Conservation (phyloP, 2,329 filamentous ascomycete species). For the Fusarium cicatricum region DNA sequence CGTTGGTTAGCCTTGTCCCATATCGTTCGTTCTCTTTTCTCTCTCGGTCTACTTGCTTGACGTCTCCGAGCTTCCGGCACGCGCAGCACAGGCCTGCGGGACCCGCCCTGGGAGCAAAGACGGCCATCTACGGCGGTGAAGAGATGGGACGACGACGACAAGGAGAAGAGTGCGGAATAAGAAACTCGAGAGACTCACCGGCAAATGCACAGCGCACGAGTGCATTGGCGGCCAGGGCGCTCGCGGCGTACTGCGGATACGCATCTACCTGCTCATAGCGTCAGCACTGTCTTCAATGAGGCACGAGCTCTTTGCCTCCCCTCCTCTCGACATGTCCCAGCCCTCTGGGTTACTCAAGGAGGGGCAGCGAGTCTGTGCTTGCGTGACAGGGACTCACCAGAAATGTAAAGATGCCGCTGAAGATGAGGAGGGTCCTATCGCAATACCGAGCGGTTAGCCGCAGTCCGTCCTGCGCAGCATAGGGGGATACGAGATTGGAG, state of each 20-base stretch:
- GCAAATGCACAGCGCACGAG: slow-evolving; percentile 82
- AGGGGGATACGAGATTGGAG: slow-evolving; percentile 37
- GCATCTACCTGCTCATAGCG: slow-evolving; percentile 66
- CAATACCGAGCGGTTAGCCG: slow-evolving; percentile 41
- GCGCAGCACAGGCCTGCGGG: too few relatives aligned
- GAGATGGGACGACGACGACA: not conserved
- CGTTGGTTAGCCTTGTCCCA: slow-evolving; percentile 2
- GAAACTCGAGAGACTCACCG: slow-evolving; percentile 51
- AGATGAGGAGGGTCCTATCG: slow-evolving; percentile 76
- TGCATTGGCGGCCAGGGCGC: slow-evolving; percentile 83
- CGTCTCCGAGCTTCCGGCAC: not conserved
- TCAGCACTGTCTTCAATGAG: slow-evolving; percentile 33
- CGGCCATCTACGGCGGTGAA: slow-evolving; percentile 15
- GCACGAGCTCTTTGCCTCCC: slow-evolving; percentile 18
- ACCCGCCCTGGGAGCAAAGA: slow-evolving; percentile 1
- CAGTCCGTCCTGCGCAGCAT: slow-evolving; percentile 19
- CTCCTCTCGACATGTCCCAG: slow-evolving; percentile 19
- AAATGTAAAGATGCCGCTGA: slow-evolving; percentile 88
- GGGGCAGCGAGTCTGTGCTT: slow-evolving; percentile 18
- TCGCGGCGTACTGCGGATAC: slow-evolving; percentile 78
- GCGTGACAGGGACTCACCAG: slow-evolving; percentile 63
- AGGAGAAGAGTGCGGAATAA: slow-evolving; percentile 2
- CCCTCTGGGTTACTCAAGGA: slow-evolving; percentile 25
- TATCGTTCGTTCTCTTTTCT: not conserved
- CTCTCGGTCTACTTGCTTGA: not conserved